Base-by-base conservation (phyloP, 495 filamentous ascomycete genomes). In the Pseudevernia furfuracea region DNA sequence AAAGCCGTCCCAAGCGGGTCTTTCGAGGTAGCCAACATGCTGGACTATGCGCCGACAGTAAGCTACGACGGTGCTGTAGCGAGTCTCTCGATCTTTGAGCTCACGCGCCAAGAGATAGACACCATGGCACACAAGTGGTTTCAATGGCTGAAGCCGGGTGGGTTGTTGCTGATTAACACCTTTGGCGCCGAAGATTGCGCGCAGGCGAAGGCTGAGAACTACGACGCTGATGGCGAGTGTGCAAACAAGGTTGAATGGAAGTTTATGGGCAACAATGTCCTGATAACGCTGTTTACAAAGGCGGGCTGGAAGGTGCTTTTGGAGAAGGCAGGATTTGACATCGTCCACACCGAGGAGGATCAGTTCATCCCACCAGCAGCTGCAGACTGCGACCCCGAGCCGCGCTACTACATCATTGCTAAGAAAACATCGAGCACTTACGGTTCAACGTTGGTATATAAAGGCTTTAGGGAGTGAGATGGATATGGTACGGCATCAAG, bases 1-100 rank as follows among this genome's bases (percentile, higher is more conserved):
- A 59, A 63, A 43, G 70, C 70, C 23, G 73, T 79, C 6, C 68
- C 73, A n/a, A 55, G 43, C 1, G 76, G 71, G 1, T 58, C 32
- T 0, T 78, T 80, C 28, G 60, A 72, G 44, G 61, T 70, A 28
- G 65, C 61, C 3, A 70, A 79, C 52, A 72, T 77, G 41, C 67
- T 69, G 1, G 58, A 60, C 7, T 77, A 73, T 53, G 56, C 59
- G 17, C 68, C 76, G 0, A 28, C 25, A 4, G 38, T 56, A 2
- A 36, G 19, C 15, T 65, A 68, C 30, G 71, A 68, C 23, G 71
- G 41, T 1, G 49, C 68, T 0, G 56, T 70, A 34, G 68, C 65
- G 11, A 69, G 61, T 12, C 44, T 69, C 2, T 73, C 68, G 1
- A 36, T 72, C 11, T 72, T 72, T 44, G 37, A 59, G 49, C 34